phyloP scores from a whole-genome alignment of 2,329 filamentous ascomycete genomes.

The Daldinia eschscholtzii region DNA sequence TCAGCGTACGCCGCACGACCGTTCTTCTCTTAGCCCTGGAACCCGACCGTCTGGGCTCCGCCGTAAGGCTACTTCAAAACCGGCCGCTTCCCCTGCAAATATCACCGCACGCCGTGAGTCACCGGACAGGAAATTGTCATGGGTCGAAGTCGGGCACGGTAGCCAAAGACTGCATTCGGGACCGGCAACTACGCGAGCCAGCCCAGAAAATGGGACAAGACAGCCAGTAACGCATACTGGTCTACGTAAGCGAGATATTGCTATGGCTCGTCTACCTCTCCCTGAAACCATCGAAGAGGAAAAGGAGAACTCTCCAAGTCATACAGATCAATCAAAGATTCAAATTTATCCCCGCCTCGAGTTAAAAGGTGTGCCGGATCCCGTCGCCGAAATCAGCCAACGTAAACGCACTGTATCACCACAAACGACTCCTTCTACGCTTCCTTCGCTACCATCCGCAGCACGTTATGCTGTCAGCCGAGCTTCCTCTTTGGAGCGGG shows the following conservation, averaged over 20 bases:
- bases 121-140: slow-evolving; percentile 24
- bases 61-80: slow-evolving; percentile 27
- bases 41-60: slow-evolving; percentile 20
- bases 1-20: slow-evolving; percentile 13
- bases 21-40: slow-evolving; percentile 15
- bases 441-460: slow-evolving; percentile 50
- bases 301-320: slow-evolving; percentile 37
- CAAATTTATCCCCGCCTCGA: slow-evolving; percentile 9
- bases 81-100: slow-evolving; percentile 25
- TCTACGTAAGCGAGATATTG: slow-evolving; percentile 41
- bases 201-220: slow-evolving; percentile 22
- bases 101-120: slow-evolving; percentile 34
- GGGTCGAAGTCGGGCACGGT: slow-evolving; percentile 28
- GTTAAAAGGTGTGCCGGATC: slow-evolving; percentile 16
- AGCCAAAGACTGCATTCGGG: slow-evolving; percentile 25
- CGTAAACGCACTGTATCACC: slow-evolving; percentile 29
- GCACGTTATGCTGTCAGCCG: slow-evolving; percentile 48
- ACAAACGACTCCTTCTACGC: slow-evolving; percentile 44
- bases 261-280: slow-evolving; percentile 35
- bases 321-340: slow-evolving; percentile 12
- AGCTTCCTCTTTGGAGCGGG: slow-evolving; percentile 52
- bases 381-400: slow-evolving; percentile 15
- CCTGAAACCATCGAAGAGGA: slow-evolving; percentile 47
- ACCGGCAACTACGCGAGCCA: slow-evolving; percentile 15
- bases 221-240: slow-evolving; percentile 30